phyloP scores from a whole-genome alignment of 192 early-diverging fungal species.

The Cetraspora pellucida region DNA sequence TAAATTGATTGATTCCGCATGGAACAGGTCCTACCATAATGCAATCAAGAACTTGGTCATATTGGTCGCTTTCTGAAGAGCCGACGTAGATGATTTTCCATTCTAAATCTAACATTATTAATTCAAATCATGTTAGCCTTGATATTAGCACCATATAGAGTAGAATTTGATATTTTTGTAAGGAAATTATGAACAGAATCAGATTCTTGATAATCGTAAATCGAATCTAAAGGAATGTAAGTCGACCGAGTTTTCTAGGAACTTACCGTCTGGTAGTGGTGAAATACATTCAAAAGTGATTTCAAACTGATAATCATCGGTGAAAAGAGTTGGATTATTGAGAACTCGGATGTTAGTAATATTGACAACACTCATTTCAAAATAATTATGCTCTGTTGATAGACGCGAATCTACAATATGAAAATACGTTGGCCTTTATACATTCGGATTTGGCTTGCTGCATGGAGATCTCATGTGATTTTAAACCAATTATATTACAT shows the following conservation, averaged over 20 bases:
- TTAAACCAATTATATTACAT: no score
- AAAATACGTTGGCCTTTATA: no score
- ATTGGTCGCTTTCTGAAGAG: conserved; percentile 75
- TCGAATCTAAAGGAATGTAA: not conserved
- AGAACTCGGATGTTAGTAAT: conserved; percentile 82
- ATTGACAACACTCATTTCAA: conserved; percentile 76
- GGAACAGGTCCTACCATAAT: conserved; percentile 96
- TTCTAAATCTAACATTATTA: conserved; percentile 80
- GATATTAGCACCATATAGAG: not conserved
- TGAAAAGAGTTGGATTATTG: conserved; percentile 84
- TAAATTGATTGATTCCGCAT: conserved; percentile 91
- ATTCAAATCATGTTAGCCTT: not conserved
- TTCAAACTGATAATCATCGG: conserved; percentile 85
- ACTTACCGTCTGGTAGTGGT: conserved; percentile 79
- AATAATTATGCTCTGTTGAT: no score
- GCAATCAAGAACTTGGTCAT: conserved; percentile 94
- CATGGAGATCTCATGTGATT: no score
- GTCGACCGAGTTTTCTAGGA: not conserved
- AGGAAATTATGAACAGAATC: not conserved
- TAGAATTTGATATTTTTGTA: not conserved
- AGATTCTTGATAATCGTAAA: not conserved
- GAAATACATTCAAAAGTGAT: conserved; percentile 97
- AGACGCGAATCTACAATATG: no score
- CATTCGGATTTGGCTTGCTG: no score
- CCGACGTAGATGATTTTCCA: conserved; percentile 98